Percentiles rank a stretch among this genome's conserved stretches.
phyloP scores from a whole-genome alignment of 2,329 filamentous ascomycete genomes.

The Diaporthe aspalathi region DNA sequence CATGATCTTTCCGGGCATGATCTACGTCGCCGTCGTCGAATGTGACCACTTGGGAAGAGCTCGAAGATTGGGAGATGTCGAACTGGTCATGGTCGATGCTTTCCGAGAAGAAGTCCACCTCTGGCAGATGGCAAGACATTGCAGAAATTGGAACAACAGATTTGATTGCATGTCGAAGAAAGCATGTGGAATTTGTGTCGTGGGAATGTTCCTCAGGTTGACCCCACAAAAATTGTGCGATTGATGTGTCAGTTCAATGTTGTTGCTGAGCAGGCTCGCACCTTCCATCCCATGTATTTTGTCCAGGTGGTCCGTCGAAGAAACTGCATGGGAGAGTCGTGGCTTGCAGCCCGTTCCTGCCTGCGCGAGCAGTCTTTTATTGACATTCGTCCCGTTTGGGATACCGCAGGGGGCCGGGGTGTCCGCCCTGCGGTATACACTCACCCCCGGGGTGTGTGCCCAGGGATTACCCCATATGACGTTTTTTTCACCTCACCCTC shows the following conservation, averaged over 20 bases:
- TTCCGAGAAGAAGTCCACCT: background rate
- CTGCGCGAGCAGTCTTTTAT: background rate
- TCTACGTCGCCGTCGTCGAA: background rate
- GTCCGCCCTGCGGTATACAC: background rate
- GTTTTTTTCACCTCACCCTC: slow-evolving; percentile 25
- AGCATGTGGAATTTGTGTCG: background rate
- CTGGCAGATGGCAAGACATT: background rate
- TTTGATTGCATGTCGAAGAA: no score
- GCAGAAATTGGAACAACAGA: background rate
- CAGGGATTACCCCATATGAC: slow-evolving; percentile 20
- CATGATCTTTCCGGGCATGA: slow-evolving; percentile 42
- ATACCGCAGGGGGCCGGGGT: background rate
- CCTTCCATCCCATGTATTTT: background rate
- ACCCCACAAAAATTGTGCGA: no score
- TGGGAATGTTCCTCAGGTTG: no score
- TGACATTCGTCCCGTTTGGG: slow-evolving; percentile 19
- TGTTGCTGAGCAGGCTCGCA: background rate
- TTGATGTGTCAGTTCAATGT: no score
- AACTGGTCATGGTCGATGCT: background rate
- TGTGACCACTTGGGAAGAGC: slow-evolving; percentile 14
- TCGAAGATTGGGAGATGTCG: background rate
- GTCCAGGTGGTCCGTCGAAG: background rate
- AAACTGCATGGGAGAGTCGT: no score
- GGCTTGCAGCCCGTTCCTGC: background rate
- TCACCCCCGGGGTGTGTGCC: slow-evolving; percentile 14